These are phyloP conservation scores for Ascoidea tarda DNA, from an alignment of 805 yeast species.

Conservation along the genomic window DNA sequence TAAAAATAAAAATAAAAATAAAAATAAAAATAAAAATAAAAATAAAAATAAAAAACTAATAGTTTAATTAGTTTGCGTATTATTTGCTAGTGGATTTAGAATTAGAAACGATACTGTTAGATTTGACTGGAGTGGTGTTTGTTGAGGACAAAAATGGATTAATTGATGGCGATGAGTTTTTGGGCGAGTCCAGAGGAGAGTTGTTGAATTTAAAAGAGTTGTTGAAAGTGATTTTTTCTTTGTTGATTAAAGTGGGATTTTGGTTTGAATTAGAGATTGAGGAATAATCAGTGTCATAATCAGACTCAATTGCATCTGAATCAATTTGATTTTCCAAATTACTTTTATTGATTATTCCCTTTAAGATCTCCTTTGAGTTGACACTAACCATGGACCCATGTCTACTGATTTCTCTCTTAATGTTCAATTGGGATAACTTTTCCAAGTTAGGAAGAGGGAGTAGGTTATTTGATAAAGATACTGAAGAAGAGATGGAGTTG, in stretches of 20 bases:
- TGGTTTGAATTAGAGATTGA: not conserved
- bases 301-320: constrained; percentile 1
- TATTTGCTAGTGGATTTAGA: too few relatives aligned
- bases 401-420: constrained; percentile 9
- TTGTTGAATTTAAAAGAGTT: too few relatives aligned
- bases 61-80: too few relatives aligned
- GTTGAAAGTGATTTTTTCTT: too few relatives aligned
- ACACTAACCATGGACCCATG: constrained; percentile 9
- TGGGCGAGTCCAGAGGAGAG: too few relatives aligned
- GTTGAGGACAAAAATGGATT: too few relatives aligned
- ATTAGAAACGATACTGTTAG: too few relatives aligned
- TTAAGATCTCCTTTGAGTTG: constrained; percentile 8
- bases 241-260: not conserved
- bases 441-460: constrained; percentile 10
- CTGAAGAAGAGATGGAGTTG: not conserved
- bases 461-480: not conserved
- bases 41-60: too few relatives aligned
- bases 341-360: constrained; percentile 7
- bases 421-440: constrained; percentile 8
- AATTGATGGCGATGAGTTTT: too few relatives aligned
- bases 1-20: too few relatives aligned
- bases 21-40: too few relatives aligned
- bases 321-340: constrained; percentile 9
- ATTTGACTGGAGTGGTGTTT: too few relatives aligned
- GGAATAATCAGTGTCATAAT: not conserved